A percentile compares a stretch with the other conserved stretches of the same genome.
Conservation (phyloP, 768 basidiomycete genomes). For the Pisolithus tinctorius region DNA sequence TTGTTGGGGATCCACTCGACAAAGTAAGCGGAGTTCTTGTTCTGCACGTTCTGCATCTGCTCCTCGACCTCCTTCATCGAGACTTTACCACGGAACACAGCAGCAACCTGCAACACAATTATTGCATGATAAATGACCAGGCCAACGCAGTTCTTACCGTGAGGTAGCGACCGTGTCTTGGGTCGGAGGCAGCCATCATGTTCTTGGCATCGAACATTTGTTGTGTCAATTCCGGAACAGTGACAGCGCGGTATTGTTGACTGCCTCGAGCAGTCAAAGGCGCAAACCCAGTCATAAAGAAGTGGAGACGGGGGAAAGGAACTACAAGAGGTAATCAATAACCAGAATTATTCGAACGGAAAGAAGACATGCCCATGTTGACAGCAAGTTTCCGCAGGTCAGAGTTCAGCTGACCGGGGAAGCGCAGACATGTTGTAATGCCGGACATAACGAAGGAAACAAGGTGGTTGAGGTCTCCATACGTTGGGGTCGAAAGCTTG, state of each 20-base stretch:
- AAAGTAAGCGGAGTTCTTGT: constrained; percentile 97
- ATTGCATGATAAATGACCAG: background rate
- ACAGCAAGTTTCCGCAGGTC: constrained; percentile 97
- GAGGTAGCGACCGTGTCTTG: constrained; percentile 94
- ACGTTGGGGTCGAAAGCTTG: constrained; percentile 92
- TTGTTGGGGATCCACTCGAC: constrained; percentile 99
- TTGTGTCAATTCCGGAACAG: constrained; percentile 94
- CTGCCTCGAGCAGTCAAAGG: constrained; percentile 92
- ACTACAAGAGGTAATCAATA: constrained; percentile 39
- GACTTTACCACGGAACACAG: constrained; percentile 98
- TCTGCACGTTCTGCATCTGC: constrained; percentile 96
- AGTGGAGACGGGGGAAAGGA: constrained; percentile 98
- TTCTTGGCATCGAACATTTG: constrained; percentile 99
- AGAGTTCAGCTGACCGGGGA: constrained; percentile 99
- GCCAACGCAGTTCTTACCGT: constrained; percentile 48
- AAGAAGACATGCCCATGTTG: constrained; percentile 81
- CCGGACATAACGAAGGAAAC: constrained; percentile 99
- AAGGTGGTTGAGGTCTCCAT: constrained; percentile 96
- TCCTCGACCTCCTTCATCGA: constrained; percentile 99
- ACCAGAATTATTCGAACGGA: background rate
- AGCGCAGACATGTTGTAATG: constrained; percentile 96
- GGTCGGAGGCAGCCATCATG: constrained; percentile 99
- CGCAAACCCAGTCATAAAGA: constrained; percentile 97
- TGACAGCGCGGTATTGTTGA: constrained; percentile 93
- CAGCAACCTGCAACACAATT: constrained; percentile 56